Base-by-base conservation (phyloP, 352 stramenopile species). In the Thalassiosira oceanica region DNA sequence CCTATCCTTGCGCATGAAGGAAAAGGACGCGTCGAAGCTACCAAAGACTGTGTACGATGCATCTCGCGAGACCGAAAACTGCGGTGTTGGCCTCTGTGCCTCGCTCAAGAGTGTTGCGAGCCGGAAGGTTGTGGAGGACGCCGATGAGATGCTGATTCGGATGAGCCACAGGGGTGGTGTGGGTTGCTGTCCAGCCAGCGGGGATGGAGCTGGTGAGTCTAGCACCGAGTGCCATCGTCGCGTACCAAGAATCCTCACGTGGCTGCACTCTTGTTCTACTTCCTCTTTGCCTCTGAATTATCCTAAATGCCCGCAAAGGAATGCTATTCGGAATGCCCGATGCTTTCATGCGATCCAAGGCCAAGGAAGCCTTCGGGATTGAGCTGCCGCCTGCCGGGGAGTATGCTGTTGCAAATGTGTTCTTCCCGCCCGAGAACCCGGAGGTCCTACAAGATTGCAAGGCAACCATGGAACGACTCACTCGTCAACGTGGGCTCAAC, bases 121-220 rank as follows among this genome's bases (percentile, higher is more conserved):
- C 60, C 87, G 94, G 35, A 84, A 90, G 48, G 94, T 93, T 46
- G 94, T 98, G 16, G 85, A 96, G 23, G 90, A 97, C 74, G 94
- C 94, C 16, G 97, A 98, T 83, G 93, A 98, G 75, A 98, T 98
- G 94, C 89, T 98, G 24, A 92, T 97, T 60, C 90, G 94, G 24
- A 98, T 98, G 94, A 94, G 90, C 41, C 95, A 98, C 85, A 84
- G 95, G 48, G 90, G 94, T 41, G 94, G 94, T 51, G 97, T 94
- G 63, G 95, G 94, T 43, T 98, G 94, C 69, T 95, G 98, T 75
- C 94, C 95, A 8, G 94, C 93, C 49, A 97, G 92, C 18, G 94
- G 94, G 41, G 93, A 97, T 75, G 93, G 80, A 63, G 80, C 80
- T 52, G 84, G 80, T 90, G 51, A 82, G 80, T 88, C 49, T 16